Conservation (phyloP, 164 flowering plant genomes). For the Warburgia ugandensis region DNA sequence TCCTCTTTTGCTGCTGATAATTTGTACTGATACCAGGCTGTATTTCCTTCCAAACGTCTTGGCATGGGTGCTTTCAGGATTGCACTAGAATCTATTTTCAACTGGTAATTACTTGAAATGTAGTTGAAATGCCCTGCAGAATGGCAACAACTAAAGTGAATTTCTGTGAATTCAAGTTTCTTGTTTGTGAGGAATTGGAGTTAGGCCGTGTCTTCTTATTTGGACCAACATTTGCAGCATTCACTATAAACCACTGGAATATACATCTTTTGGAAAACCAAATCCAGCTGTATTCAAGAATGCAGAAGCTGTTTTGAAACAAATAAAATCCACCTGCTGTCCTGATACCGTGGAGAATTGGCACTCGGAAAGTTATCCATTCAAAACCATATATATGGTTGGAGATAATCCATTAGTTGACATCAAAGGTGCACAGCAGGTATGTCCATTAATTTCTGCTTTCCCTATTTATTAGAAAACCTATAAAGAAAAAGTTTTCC, state of each 20-base stretch:
- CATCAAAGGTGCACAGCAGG: constrained; percentile 82
- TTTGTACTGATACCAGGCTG: constrained; percentile 36
- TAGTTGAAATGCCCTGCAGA: not conserved
- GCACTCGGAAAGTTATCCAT: constrained; percentile 18
- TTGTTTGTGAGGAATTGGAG: not conserved
- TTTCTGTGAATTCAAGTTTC: not conserved
- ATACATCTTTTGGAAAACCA: constrained; percentile 75
- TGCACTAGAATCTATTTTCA: constrained; percentile 68
- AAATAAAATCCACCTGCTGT: constrained; percentile 18
- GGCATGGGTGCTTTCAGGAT: constrained; percentile 98
- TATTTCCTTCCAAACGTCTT: constrained; percentile 78
- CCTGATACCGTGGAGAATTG: constrained; percentile 6
- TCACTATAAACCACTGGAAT: constrained; percentile 47
- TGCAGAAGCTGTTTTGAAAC: constrained; percentile 51
- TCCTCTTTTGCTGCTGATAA: not conserved
- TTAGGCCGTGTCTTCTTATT: not conserved
- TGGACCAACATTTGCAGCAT: constrained; percentile 37
- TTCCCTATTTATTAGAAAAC: not conserved
- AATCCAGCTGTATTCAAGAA: constrained; percentile 72
- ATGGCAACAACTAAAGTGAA: constrained; percentile 1
- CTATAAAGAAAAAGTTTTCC: not conserved
- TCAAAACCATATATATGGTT: constrained; percentile 75
- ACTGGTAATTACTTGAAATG: constrained; percentile 35
- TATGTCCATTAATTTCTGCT: constrained; percentile 14
- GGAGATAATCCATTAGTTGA: constrained; percentile 93